These are phyloP conservation scores for Ammopiptanthus mongolicus DNA, from an alignment of 306 rosid species.

Conservation along the genomic window DNA sequence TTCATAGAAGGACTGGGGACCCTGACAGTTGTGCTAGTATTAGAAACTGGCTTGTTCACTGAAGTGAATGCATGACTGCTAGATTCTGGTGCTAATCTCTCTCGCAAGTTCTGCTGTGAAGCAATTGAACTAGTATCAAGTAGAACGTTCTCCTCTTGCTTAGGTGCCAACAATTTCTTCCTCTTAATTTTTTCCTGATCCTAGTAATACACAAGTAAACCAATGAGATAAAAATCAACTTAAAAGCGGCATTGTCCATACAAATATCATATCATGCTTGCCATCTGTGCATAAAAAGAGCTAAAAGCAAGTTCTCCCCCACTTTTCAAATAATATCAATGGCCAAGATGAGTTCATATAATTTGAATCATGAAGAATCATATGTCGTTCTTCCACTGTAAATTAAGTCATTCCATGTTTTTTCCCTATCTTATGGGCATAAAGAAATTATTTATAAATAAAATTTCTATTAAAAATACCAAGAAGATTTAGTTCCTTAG, in stretches of 20 bases:
- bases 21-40: conserved; percentile 34
- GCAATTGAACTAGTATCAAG: conserved; percentile 40
- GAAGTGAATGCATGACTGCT: conserved; percentile 42
- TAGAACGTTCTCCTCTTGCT: conserved; percentile 54
- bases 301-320: background rate
- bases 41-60: conserved; percentile 43
- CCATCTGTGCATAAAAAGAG: background rate
- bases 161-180: conserved; percentile 61
- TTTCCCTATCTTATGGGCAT: background rate
- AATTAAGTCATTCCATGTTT: background rate
- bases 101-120: conserved; percentile 54
- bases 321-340: background rate
- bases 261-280: conserved; percentile 7
- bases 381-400: background rate
- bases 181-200: conserved; percentile 76
- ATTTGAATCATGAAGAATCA: background rate
- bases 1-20: conserved; percentile 48
- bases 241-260: background rate
- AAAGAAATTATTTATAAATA: background rate
- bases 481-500: background rate
- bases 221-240: background rate
- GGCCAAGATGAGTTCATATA: background rate
- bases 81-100: conserved; percentile 54
- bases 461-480: background rate
- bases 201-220: conserved; percentile 32